Conservation (phyloP, 1,284 basidiomycete genomes). For the Coniferiporia weirii region DNA sequence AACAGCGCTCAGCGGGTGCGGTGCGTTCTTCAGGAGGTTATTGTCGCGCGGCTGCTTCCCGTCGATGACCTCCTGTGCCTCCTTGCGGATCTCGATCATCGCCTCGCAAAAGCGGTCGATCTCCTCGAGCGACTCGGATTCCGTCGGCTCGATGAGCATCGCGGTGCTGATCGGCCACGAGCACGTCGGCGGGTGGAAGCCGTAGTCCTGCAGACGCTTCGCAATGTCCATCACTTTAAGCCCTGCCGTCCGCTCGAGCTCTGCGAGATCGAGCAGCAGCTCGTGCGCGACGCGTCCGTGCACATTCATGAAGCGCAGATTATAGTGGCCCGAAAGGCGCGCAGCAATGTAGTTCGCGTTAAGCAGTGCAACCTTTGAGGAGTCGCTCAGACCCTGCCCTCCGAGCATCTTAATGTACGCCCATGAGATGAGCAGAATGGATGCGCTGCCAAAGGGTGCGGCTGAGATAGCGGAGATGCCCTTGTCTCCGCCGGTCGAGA, state of each 20-base stretch:
- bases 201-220: conserved; percentile 89
- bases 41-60: conserved; percentile 85
- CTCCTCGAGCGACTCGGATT: conserved; percentile 88
- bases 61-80: conserved; percentile 82
- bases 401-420: conserved; percentile 98
- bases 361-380: conserved; percentile 84
- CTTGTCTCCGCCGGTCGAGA: conserved; percentile 62
- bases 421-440: conserved; percentile 96
- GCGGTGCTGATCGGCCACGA: conserved; percentile 94
- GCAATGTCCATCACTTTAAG: conserved; percentile 95
- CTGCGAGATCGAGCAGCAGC: conserved; percentile 89
- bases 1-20: conserved; percentile 81
- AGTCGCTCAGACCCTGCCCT: conserved; percentile 79
- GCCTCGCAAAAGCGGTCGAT: conserved; percentile 94
- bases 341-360: conserved; percentile 98
- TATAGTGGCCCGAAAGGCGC: conserved; percentile 83
- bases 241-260: conserved; percentile 86
- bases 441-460: conserved; percentile 92
- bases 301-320: conserved; percentile 83
- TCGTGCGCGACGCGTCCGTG: conserved; percentile 94
- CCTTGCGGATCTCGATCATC: conserved; percentile 91
- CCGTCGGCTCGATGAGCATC: conserved; percentile 94
- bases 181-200: conserved; percentile 88
- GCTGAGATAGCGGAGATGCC: conserved; percentile 88
- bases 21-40: conserved; percentile 92